Conservation (phyloP, 177 flowering plant genomes). For the Tripterygium wilfordii region DNA sequence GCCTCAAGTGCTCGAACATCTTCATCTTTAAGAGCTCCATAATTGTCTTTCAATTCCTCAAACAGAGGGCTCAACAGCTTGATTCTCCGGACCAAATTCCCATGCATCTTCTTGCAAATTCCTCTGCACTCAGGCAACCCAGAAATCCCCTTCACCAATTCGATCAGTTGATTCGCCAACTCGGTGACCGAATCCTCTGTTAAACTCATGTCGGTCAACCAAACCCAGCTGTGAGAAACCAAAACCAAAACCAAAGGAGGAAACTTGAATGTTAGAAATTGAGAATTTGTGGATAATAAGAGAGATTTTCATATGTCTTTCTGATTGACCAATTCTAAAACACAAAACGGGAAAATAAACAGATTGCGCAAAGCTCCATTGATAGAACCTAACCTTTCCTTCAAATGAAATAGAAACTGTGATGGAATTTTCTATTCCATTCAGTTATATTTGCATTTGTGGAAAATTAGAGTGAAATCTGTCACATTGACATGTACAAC, state of each 20-base stretch:
- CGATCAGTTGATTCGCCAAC: conserved; percentile 34
- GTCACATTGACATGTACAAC: no score
- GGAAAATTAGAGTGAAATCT: no score
- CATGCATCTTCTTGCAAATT: conserved; percentile 51
- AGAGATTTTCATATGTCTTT: no score
- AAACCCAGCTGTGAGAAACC: not conserved
- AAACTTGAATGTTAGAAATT: no score
- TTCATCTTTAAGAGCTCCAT: conserved; percentile 26
- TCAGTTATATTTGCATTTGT: no score
- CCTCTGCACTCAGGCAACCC: conserved; percentile 60
- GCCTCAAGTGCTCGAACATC: conserved; percentile 33
- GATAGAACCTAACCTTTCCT: no score
- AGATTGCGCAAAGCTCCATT: not conserved
- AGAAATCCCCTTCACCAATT: conserved; percentile 47
- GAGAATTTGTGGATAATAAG: no score
- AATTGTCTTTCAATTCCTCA: conserved; percentile 69
- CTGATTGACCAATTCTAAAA: no score
- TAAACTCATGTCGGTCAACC: conserved; percentile 13
- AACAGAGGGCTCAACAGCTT: conserved; percentile 83
- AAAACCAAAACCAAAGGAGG: not conserved
- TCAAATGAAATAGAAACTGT: no score
- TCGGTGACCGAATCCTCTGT: conserved; percentile 17
- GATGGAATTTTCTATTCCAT: no score
- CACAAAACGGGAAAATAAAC: not conserved
- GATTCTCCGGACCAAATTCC: conserved; percentile 66